Percentiles rank a stretch among this genome's conserved stretches.
Evolutionary conservation across 179 eudicot genomes (phyloP).

Genomic region (Gypsophila paniculata): DNA sequence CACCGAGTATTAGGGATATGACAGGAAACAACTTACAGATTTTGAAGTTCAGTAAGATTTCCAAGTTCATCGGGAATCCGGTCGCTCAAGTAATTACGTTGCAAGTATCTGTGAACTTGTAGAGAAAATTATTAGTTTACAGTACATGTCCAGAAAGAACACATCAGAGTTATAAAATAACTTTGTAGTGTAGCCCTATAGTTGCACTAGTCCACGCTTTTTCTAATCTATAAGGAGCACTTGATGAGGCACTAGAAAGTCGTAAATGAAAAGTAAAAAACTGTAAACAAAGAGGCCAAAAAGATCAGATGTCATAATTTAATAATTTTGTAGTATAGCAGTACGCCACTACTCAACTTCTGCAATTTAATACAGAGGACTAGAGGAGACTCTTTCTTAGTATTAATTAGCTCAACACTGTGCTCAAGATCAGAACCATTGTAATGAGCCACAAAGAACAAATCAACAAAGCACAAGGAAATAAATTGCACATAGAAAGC

Average conservation of each 20-base stretch:
- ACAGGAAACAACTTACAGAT: slow-evolving; percentile 58
- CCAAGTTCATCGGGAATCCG: slow-evolving; percentile 76
- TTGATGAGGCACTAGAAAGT: background rate
- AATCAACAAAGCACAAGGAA: background rate
- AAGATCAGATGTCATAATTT: too few relatives aligned
- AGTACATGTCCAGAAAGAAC: background rate
- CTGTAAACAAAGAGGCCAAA: too few relatives aligned
- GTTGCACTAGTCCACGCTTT: background rate
- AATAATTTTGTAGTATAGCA: background rate
- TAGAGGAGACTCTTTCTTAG: background rate
- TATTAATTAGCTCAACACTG: background rate
- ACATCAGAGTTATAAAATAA: background rate
- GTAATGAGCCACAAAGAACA: background rate
- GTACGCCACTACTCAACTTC: background rate
- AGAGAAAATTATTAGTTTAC: slow-evolving; percentile 16
- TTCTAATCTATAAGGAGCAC: background rate
- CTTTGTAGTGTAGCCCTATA: too few relatives aligned
- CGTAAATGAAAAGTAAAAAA: background rate
- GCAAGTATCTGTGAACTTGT: slow-evolving; percentile 58
- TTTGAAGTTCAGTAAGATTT: slow-evolving; percentile 64
- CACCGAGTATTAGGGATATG: slow-evolving; percentile 7
- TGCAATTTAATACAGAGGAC: background rate
- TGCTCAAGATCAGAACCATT: background rate
- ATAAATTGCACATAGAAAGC: background rate
- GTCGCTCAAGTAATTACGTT: slow-evolving; percentile 80